Evolutionary conservation across 1,284 basidiomycete genomes (phyloP).

Genomic region (Cutaneotrichosporon sp.): DNA sequence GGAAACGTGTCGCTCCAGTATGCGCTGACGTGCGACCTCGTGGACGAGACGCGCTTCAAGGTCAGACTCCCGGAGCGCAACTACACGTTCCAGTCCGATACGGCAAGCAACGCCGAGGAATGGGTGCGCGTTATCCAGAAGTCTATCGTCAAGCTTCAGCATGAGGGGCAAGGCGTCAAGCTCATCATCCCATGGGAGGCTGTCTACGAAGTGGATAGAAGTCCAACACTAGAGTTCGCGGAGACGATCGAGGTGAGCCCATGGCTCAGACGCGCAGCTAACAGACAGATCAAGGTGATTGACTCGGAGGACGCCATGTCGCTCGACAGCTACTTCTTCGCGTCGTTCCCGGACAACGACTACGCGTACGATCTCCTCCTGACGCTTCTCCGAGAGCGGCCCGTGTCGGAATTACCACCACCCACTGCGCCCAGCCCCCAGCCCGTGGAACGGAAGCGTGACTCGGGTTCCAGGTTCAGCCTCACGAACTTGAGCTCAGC

Average conservation of each 20-base stretch:
- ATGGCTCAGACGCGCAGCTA: neutral
- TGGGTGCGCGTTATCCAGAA: slow-evolving; percentile 93
- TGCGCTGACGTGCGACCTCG: slow-evolving; percentile 79
- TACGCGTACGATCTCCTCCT: slow-evolving; percentile 75
- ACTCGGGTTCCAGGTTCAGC: slow-evolving; percentile 4
- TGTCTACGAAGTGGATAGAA: slow-evolving; percentile 84
- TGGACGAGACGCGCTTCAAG: slow-evolving; percentile 71
- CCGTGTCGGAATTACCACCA: slow-evolving; percentile 33
- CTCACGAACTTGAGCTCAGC: slow-evolving; percentile 3
- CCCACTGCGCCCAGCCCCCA: slow-evolving; percentile 28
- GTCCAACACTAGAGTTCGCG: slow-evolving; percentile 85
- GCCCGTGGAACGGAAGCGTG: neutral
- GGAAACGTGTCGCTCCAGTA: slow-evolving; percentile 93
- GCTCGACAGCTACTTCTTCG: slow-evolving; percentile 78
- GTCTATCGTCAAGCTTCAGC: slow-evolving; percentile 88
- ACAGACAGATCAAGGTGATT: slow-evolving; percentile 67
- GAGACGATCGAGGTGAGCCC: slow-evolving; percentile 78
- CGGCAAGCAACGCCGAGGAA: slow-evolving; percentile 75
- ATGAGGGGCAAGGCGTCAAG: slow-evolving; percentile 85
- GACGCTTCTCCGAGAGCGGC: slow-evolving; percentile 65
- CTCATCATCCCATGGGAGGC: slow-evolving; percentile 91
- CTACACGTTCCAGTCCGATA: slow-evolving; percentile 73
- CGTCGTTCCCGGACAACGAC: slow-evolving; percentile 81
- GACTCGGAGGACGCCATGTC: slow-evolving; percentile 75
- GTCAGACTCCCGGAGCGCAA: slow-evolving; percentile 77